A percentile compares a stretch with the other conserved stretches of the same genome.
Evolutionary conservation across 2,329 filamentous ascomycete genomes (phyloP).

Genomic region (Fusarium pseudoanthophilum): DNA sequence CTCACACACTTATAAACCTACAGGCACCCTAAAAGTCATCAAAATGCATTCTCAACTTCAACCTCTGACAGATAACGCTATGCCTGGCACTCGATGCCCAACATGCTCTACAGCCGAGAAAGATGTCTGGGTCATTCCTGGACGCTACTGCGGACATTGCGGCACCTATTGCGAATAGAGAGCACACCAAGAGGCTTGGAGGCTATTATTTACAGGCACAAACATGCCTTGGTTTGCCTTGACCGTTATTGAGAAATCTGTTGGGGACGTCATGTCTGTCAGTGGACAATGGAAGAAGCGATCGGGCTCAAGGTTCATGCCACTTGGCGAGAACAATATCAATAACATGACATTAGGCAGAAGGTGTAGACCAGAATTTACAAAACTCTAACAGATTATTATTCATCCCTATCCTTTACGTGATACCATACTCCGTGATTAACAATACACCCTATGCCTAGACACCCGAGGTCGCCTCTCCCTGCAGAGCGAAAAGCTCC

Average conservation of each 20-base stretch:
- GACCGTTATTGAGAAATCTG: too few relatives aligned
- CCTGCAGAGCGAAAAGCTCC: not conserved
- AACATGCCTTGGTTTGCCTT: too few relatives aligned
- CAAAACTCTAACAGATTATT: not conserved
- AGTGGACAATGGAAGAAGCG: not conserved
- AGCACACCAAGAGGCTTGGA: fast-evolving
- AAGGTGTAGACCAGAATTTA: not conserved
- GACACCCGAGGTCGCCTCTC: fast-evolving
- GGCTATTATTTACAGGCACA: too few relatives aligned
- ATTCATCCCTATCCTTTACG: not conserved
- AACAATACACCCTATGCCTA: fast-evolving
- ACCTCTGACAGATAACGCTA: not conserved
- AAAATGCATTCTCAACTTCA: not conserved
- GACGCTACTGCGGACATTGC: not conserved
- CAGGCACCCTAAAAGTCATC: fast-evolving
- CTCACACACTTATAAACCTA: fast-evolving
- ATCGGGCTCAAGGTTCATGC: not conserved
- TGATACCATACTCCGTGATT: not conserved
- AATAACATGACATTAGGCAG: fast-evolving
- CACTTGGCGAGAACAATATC: fast-evolving
- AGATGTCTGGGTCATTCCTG: not conserved
- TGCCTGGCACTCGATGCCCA: not conserved
- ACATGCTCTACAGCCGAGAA: not conserved
- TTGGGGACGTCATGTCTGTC: too few relatives aligned
- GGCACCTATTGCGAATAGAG: not conserved